Conservation (phyloP, 1,284 basidiomycete genomes). For the Moesziomyces globuligerus region DNA sequence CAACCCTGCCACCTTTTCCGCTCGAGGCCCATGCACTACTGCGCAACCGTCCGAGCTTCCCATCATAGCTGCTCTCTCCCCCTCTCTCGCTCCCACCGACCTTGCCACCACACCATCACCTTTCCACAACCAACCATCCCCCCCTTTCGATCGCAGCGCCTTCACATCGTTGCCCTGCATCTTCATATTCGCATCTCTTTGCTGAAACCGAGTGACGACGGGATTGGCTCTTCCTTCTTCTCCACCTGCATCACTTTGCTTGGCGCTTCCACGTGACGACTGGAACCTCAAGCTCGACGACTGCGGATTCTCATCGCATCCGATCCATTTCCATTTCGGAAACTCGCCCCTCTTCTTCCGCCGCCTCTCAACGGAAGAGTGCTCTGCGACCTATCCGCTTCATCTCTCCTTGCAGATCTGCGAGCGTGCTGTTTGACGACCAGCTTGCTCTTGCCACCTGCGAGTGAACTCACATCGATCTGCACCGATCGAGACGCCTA, state of each 20-base stretch:
- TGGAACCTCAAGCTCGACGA: constrained; percentile 29
- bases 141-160: constrained; percentile 18
- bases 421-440: constrained; percentile 44
- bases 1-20: background rate
- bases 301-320: constrained; percentile 6
- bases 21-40: constrained; percentile 4
- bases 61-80: background rate
- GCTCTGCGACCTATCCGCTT: constrained; percentile 2
- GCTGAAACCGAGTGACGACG: constrained; percentile 50
- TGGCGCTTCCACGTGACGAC: constrained; percentile 34
- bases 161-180: constrained; percentile 9
- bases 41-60: constrained; percentile 1
- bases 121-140: background rate
- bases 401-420: constrained; percentile 10
- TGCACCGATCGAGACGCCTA: too few species aligned
- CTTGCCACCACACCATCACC: constrained; percentile 33
- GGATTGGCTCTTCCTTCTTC: constrained; percentile 22
- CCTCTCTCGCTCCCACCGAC: background rate
- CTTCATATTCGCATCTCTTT: background rate
- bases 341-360: background rate
- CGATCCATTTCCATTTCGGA: background rate
- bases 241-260: constrained; percentile 12
- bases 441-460: constrained; percentile 23
- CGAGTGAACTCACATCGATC: background rate
- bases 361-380: constrained; percentile 12